These are phyloP conservation scores for Lasiodiplodia citricola DNA, from an alignment of 2,329 filamentous ascomycete species.

Conservation along the genomic window DNA sequence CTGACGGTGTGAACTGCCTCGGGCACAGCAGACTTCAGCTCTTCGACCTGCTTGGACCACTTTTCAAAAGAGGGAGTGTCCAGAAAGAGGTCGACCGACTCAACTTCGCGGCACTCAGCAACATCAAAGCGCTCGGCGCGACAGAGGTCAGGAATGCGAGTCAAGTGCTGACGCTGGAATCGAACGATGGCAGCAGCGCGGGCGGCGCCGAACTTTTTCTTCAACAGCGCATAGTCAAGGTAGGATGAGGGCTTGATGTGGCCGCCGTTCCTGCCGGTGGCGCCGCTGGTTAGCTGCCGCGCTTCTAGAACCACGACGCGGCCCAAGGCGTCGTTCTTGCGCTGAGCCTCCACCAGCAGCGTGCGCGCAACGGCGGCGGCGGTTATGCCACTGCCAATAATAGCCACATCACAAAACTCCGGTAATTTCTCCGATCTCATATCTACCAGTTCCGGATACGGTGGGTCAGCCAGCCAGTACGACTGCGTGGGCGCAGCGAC, in stretches of 20 bases:
- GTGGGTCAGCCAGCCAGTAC: slow-evolving; percentile 45
- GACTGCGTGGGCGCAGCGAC: slow-evolving; percentile 38
- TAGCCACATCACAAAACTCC: slow-evolving; percentile 49
- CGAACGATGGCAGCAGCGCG: slow-evolving; percentile 36
- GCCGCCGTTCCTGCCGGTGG: slow-evolving; percentile 61
- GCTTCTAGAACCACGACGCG: slow-evolving; percentile 51
- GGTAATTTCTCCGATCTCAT: slow-evolving; percentile 31
- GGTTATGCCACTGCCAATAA: slow-evolving; percentile 70
- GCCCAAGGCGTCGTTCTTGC: neutral
- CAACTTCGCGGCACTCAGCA: slow-evolving; percentile 21
- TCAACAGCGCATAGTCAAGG: slow-evolving; percentile 29
- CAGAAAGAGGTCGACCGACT: slow-evolving; percentile 26
- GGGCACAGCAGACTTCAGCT: slow-evolving; percentile 2
- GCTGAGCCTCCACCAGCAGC: slow-evolving; percentile 43
- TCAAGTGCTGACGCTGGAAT: slow-evolving; percentile 19
- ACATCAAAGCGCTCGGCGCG: slow-evolving; percentile 1
- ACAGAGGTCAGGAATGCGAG: slow-evolving; percentile 8
- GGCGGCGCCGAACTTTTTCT: slow-evolving; percentile 31
- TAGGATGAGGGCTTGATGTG: slow-evolving; percentile 55
- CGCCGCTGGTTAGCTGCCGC: slow-evolving; percentile 56
- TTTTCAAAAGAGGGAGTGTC: slow-evolving; percentile 4
- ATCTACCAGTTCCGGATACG: slow-evolving; percentile 24
- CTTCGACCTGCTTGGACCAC: slow-evolving; percentile 3
- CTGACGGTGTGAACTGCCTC: slow-evolving; percentile 1
- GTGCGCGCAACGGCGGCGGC: slow-evolving; percentile 70